Evolutionary conservation across 2,329 filamentous ascomycete genomes (phyloP).

Genomic region (Geosmithia putterillii): DNA sequence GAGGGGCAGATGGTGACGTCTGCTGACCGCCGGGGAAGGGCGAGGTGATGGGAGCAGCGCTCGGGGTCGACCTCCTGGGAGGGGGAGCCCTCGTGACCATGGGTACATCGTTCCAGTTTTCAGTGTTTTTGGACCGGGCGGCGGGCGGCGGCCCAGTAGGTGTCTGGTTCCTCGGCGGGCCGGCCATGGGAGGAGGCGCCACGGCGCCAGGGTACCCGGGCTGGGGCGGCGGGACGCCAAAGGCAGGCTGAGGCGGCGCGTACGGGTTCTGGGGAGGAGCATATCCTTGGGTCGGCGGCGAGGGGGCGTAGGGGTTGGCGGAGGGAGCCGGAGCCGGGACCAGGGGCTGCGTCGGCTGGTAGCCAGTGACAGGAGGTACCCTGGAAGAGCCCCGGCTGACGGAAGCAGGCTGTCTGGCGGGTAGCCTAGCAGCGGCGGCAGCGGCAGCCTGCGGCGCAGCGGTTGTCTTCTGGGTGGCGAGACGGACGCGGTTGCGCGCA

Average conservation of each 20-base stretch:
- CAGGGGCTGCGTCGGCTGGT: slow-evolving; percentile 32
- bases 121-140: slow-evolving; percentile 56
- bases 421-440: slow-evolving; percentile 7
- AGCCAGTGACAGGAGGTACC: slow-evolving; percentile 26
- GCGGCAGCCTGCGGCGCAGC: slow-evolving; percentile 11
- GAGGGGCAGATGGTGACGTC: slow-evolving; percentile 39
- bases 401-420: slow-evolving; percentile 12
- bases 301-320: slow-evolving; percentile 20
- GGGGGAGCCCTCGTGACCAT: slow-evolving; percentile 66
- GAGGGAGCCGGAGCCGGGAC: slow-evolving; percentile 9
- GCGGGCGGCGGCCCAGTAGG: slow-evolving; percentile 61
- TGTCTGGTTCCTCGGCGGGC: slow-evolving; percentile 45
- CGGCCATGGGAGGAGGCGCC: slow-evolving; percentile 20
- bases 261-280: slow-evolving; percentile 3
- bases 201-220: slow-evolving; percentile 22
- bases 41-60: slow-evolving; percentile 53
- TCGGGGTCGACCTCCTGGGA: slow-evolving; percentile 63
- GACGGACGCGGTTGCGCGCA: slow-evolving; percentile 71
- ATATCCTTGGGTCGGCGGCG: slow-evolving; percentile 8
- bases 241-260: slow-evolving; percentile 25
- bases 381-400: slow-evolving; percentile 24
- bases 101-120: slow-evolving; percentile 92
- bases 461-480: slow-evolving; percentile 53
- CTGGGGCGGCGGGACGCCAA: slow-evolving; percentile 39
- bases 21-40: slow-evolving; percentile 60